phyloP scores from a whole-genome alignment of 768 basidiomycete species.

The Russula lepida region DNA sequence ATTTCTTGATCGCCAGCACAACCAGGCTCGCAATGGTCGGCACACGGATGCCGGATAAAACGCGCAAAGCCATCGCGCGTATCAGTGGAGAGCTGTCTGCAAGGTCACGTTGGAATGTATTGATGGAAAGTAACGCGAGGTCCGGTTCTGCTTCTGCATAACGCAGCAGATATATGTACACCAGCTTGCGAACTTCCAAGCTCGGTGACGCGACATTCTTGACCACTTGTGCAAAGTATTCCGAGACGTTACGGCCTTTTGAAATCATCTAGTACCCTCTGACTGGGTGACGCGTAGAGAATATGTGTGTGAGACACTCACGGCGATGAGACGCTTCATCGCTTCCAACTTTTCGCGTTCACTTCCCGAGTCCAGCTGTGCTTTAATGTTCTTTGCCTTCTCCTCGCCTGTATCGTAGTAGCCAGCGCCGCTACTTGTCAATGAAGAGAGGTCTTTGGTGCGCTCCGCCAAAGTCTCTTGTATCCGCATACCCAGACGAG shows the following conservation, averaged over 20 bases:
- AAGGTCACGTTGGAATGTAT: slow-evolving; percentile 96
- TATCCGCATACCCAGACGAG: slow-evolving; percentile 71
- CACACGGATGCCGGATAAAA: slow-evolving; percentile 86
- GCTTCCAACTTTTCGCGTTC: slow-evolving; percentile 92
- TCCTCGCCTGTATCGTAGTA: slow-evolving; percentile 73
- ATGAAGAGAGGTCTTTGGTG: slow-evolving; percentile 55
- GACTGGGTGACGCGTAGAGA: not conserved
- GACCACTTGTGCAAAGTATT: slow-evolving; percentile 94
- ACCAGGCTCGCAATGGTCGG: slow-evolving; percentile 82
- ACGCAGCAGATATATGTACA: slow-evolving; percentile 94
- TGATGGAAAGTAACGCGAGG: slow-evolving; percentile 90
- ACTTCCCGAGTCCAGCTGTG: slow-evolving; percentile 79
- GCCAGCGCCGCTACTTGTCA: slow-evolving; percentile 45
- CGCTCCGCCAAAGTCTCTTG: slow-evolving; percentile 79
- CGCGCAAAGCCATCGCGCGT: slow-evolving; percentile 90
- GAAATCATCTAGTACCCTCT: slow-evolving; percentile 66
- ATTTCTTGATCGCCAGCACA: slow-evolving; percentile 84
- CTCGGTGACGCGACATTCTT: slow-evolving; percentile 92
- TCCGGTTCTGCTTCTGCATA: slow-evolving; percentile 93
- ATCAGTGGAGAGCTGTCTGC: slow-evolving; percentile 89
- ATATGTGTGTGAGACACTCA: slow-evolving; percentile 34
- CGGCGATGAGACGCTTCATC: slow-evolving; percentile 90
- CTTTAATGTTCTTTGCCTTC: slow-evolving; percentile 71
- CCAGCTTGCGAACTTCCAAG: slow-evolving; percentile 91
- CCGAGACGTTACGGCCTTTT: slow-evolving; percentile 83